Evolutionary conservation across 305 asterid species (phyloP), one percentile per base, ranked within the genome.

Genomic region (Fraxinus baroniana): DNA sequence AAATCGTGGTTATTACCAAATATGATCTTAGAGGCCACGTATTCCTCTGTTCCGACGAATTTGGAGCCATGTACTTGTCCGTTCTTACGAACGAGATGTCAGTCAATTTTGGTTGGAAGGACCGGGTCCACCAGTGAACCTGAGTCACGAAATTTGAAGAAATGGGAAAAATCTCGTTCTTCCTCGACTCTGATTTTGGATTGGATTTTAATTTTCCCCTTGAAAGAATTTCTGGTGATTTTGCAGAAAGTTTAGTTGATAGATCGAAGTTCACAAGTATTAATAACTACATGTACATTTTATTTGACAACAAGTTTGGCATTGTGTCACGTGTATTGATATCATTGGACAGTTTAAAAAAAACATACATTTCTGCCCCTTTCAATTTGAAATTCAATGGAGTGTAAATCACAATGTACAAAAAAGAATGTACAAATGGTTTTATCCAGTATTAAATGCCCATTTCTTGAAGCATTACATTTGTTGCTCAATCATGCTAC

Each of bases 191-290:
- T 80, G 9, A 84, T 37, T 78, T 66, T 15, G 83, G 87, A 71
- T 70, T 74, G 10, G 91, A 74, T 22, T 52, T 75, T 64, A 84
- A 72, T 60, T 87, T 75, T 7, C 87, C 90, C 1, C 17, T 12
- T 3, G 1, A 46, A 13, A n/a, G 17, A 32, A 33, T 78, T 83
- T 85, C 89, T 0, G 97, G 90, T 1, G 93, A 81, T 86, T 82
- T 90, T 0, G 91, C 75, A 0, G 80, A 7, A 7, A 94, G 98
- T 79, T 87, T 95, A 0, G 95, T 90, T 1, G 98, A 94, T 57
- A 94, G 94, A 89, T 95, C 98, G 83, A 94, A 94, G 84, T 95
- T 97, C 4, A 95, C 89, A 0, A 95, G 90, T 98, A 95, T 95
- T 83, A 93, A 70, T 24, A 1, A 24, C 26, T 24, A 24, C 26